A percentile compares a stretch with the other conserved stretches of the same genome.
Evolutionary conservation across 306 rosid species (phyloP).

Genomic region (Dicorynia guianensis): DNA sequence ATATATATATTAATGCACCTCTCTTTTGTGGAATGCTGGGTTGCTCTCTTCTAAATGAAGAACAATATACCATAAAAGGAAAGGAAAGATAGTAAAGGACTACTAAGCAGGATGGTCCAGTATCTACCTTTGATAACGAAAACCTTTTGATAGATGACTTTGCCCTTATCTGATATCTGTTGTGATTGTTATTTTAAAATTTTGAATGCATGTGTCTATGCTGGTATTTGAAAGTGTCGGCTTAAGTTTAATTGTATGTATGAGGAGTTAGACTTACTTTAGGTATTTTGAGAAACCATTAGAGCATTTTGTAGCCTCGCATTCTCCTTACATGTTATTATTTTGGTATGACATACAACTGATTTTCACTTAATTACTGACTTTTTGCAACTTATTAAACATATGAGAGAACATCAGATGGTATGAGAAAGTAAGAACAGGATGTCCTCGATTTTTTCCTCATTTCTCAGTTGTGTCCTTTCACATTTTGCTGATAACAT

Average conservation of each 20-base stretch:
- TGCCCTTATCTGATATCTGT: constrained; percentile 14
- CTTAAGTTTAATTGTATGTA: neutral
- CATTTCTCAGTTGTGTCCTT: neutral
- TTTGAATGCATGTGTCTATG: neutral
- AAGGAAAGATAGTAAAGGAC: constrained; percentile 8
- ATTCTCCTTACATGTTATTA: neutral
- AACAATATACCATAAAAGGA: constrained; percentile 17
- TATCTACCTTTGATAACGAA: constrained; percentile 31
- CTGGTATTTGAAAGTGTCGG: neutral
- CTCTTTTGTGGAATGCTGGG: constrained; percentile 2
- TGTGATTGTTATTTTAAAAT: constrained; percentile 30
- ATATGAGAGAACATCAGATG: neutral
- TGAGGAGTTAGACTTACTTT: neutral
- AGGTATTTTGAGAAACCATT: constrained; percentile 12
- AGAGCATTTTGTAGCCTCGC: constrained; percentile 19
- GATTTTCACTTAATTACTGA: neutral
- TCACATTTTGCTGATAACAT: constrained; percentile 11
- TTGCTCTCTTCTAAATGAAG: constrained; percentile 31
- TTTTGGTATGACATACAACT: constrained; percentile 6
- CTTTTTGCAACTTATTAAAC: neutral
- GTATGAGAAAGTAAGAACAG: neutral
- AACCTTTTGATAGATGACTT: neutral
- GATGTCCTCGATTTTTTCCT: neutral
- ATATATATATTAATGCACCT: neutral
- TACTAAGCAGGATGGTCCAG: constrained; percentile 17